Conservation (phyloP, 805 yeast species). For the Starmera pachycereana region DNA sequence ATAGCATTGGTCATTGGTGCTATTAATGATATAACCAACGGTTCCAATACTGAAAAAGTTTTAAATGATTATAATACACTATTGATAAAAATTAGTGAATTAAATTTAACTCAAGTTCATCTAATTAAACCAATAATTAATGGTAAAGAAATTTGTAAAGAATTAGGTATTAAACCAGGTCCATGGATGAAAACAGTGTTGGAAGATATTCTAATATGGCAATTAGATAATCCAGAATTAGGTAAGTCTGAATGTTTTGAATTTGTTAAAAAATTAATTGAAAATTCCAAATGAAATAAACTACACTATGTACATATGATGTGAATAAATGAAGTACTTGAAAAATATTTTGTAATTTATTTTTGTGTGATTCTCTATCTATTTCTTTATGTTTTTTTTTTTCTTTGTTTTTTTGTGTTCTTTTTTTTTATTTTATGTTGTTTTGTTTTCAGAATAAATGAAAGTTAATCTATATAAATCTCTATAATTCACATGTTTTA, state of each 20-base stretch:
- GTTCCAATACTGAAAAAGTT: background rate
- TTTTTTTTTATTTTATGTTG: no score
- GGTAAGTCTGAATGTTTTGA: slow-evolving; percentile 45
- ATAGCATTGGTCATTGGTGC: slow-evolving; percentile 25
- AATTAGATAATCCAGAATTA: slow-evolving; percentile 59
- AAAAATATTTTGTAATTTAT: background rate
- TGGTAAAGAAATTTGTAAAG: slow-evolving; percentile 55
- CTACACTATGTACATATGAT: no score
- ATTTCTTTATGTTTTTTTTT: background rate
- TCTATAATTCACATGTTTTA: no score
- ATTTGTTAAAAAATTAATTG: slow-evolving; percentile 20
- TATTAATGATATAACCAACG: slow-evolving; percentile 6
- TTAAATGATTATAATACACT: slow-evolving; percentile 9
- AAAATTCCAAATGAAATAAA: background rate
- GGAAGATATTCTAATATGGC: slow-evolving; percentile 57
- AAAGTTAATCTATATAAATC: no score
- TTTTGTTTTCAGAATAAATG: no score
- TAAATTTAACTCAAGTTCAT: slow-evolving; percentile 24
- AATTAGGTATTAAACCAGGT: slow-evolving; percentile 59
- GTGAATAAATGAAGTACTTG: no score
- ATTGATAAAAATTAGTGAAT: slow-evolving; percentile 6
- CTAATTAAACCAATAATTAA: slow-evolving; percentile 56
- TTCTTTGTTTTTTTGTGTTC: background rate
- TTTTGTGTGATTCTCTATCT: no score
- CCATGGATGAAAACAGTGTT: slow-evolving; percentile 68